Evolutionary conservation across 805 yeast species (phyloP).

Genomic region (Maudiozyma turicensis): DNA sequence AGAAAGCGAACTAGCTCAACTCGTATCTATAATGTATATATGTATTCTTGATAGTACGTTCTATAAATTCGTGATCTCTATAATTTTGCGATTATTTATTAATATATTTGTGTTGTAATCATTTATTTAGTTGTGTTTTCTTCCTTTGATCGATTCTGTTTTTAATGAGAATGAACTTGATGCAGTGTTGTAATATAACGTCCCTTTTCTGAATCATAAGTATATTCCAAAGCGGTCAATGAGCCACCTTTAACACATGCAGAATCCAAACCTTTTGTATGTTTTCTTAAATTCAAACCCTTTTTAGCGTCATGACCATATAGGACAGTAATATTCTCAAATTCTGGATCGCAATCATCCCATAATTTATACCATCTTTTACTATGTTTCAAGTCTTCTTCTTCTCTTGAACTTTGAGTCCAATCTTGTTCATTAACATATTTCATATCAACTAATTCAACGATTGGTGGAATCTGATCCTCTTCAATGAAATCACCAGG

Average conservation of each 20-base stretch:
- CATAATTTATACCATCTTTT: slow-evolving; percentile 52
- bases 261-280: slow-evolving; percentile 71
- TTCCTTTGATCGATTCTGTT: no score
- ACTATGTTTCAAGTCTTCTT: slow-evolving; percentile 7
- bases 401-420: slow-evolving; percentile 29
- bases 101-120: not conserved
- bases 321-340: slow-evolving; percentile 37
- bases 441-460: slow-evolving; percentile 59
- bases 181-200: slow-evolving; percentile 5
- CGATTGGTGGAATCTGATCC: slow-evolving; percentile 25
- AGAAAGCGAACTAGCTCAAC: no score
- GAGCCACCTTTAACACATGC: slow-evolving; percentile 72
- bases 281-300: slow-evolving; percentile 58
- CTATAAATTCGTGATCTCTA: not conserved
- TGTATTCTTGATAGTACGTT: no score
- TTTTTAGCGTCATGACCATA: slow-evolving; percentile 86
- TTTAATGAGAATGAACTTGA: slow-evolving; percentile 8
- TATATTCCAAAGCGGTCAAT: slow-evolving; percentile 44
- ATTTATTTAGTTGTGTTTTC: not conserved
- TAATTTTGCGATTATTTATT: not conserved
- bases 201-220: slow-evolving; percentile 6
- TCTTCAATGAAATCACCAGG: slow-evolving; percentile 41
- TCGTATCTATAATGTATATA: no score
- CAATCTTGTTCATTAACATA: slow-evolving; percentile 57
- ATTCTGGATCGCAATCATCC: slow-evolving; percentile 30